Evolutionary conservation across 306 rosid species (phyloP).

Genomic region (Quercus variabilis): DNA sequence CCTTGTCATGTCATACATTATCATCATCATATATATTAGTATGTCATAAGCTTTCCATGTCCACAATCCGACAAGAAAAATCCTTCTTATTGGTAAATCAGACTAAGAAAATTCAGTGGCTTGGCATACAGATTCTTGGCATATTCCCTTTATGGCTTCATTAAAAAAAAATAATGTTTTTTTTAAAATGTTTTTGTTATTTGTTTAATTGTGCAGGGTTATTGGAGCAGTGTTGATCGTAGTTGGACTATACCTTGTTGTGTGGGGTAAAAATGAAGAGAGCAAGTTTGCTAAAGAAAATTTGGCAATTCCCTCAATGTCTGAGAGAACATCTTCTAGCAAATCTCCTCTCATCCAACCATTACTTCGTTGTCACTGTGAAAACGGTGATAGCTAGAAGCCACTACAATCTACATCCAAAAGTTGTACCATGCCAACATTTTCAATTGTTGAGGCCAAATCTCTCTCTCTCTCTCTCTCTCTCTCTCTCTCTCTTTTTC

Average conservation of each 20-base stretch:
- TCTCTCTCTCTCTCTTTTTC: rapidly evolving
- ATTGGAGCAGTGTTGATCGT: conserved; percentile 50
- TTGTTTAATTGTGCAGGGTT: conserved; percentile 40
- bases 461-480: no score
- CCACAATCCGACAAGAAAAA: no score
- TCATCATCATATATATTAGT: no score
- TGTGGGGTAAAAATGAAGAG: conserved; percentile 65
- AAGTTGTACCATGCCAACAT: no score
- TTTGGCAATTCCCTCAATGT: neutral
- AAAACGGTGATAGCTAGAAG: neutral
- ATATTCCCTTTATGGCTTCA: neutral
- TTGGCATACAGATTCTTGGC: neutral
- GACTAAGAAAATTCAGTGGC: neutral
- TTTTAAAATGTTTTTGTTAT: conserved; percentile 1
- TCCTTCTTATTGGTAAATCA: neutral
- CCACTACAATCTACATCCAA: no score
- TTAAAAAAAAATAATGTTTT: neutral
- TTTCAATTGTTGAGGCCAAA: no score
- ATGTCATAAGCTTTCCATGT: no score
- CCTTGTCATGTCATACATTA: no score
- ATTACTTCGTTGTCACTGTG: conserved; percentile 22
- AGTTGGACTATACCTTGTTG: conserved; percentile 48
- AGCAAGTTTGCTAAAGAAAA: conserved; percentile 22
- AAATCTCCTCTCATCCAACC: conserved; percentile 36
- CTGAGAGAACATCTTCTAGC: conserved; percentile 20